phyloP scores from a whole-genome alignment of 208 protist species.

The Acanthamoeba divionensis region DNA sequence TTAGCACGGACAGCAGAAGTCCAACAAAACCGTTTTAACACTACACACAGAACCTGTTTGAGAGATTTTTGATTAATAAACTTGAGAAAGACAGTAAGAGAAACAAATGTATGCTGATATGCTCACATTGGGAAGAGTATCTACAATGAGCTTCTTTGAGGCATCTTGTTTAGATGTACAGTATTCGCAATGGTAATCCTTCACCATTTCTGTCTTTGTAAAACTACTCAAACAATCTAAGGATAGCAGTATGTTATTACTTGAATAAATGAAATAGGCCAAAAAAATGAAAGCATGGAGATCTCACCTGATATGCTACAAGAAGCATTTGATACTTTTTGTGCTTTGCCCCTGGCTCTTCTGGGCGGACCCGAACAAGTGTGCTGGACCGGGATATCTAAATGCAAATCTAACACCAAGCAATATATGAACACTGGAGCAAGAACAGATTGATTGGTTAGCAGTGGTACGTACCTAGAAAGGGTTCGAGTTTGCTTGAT shows the following conservation, averaged over 20 bases:
- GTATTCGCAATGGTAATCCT: not conserved
- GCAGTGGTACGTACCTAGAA: not conserved
- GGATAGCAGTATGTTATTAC: no score
- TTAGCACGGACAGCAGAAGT: not conserved
- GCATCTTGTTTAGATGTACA: constrained; percentile 12
- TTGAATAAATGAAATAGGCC: no score
- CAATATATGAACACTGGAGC: no score
- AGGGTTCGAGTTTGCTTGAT: not conserved
- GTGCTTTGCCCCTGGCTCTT: no score
- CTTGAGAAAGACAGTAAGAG: not conserved
- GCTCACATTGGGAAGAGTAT: not conserved
- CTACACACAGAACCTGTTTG: not conserved
- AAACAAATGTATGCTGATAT: no score
- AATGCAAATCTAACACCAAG: not conserved
- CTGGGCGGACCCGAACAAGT: no score
- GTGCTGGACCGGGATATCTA: not conserved
- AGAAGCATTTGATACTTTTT: no score
- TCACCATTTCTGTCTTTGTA: not conserved
- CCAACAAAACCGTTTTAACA: constrained; percentile 42
- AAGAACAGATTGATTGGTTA: no score
- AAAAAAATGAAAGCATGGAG: not conserved
- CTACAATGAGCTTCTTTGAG: not conserved
- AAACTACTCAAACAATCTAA: constrained; percentile 16
- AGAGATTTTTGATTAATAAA: not conserved
- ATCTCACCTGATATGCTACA: no score